These are phyloP conservation scores for Termitomyces sp. DNA, from an alignment of 768 basidiomycete genomes.

Conservation along the genomic window DNA sequence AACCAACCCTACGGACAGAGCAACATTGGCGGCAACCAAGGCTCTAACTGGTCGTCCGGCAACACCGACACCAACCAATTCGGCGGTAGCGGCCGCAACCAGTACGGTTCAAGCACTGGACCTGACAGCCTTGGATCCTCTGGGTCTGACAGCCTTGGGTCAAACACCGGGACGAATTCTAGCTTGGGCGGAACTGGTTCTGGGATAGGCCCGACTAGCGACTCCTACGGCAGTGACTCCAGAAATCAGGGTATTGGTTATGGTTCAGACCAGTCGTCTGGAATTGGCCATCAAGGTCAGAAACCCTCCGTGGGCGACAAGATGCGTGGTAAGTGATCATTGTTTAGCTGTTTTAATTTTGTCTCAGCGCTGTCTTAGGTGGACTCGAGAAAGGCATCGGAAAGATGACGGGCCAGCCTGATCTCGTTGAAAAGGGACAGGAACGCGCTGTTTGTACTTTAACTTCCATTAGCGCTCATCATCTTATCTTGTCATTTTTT, in stretches of 20 bases:
- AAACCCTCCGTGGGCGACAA: slow-evolving; percentile 18
- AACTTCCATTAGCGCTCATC: neutral
- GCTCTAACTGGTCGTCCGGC: neutral
- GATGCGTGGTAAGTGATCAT: slow-evolving; percentile 12
- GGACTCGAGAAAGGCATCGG: slow-evolving; percentile 18
- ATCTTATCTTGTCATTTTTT: neutral
- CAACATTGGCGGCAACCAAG: neutral
- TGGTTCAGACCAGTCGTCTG: neutral
- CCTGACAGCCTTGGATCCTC: slow-evolving; percentile 9
- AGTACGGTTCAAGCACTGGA: slow-evolving; percentile 1
- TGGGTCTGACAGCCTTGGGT: slow-evolving; percentile 7
- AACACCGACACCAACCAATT: neutral
- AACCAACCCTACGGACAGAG: neutral
- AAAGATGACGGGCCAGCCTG: slow-evolving; percentile 17
- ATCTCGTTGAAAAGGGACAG: slow-evolving; percentile 16
- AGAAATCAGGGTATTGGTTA: slow-evolving; percentile 4
- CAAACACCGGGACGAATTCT: neutral
- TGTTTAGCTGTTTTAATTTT: neutral
- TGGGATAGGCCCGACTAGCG: slow-evolving; percentile 1
- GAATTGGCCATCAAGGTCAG: neutral
- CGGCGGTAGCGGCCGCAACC: neutral
- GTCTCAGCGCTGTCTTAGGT: slow-evolving; percentile 2
- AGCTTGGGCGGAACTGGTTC: neutral
- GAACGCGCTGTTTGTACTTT: slow-evolving; percentile 5
- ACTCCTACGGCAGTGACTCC: neutral